Base-by-base conservation (phyloP, 495 filamentous ascomycete genomes). In the Hyphodiscus hymeniophilus region DNA sequence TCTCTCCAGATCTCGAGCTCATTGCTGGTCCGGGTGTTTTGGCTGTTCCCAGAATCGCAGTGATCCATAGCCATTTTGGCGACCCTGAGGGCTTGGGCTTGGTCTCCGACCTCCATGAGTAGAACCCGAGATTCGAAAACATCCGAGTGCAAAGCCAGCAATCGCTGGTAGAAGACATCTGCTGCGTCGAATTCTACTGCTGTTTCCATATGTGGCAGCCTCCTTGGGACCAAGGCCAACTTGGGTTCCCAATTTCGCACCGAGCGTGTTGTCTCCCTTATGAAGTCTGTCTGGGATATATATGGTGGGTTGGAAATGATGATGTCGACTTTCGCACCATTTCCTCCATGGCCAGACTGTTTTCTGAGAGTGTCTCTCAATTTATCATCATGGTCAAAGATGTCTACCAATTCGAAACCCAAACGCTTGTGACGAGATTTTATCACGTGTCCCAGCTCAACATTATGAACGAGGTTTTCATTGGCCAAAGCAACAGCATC, bases 271-370 rank as follows among this genome's bases (percentile, higher is more conserved):
- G 84, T 89, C 2, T 68, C 72, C 10, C 60, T 66, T 2, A 56
- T 51, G 54, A 84, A 94, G 1, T 70, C 67, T 0, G 42, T 15
- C 0, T 61, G 59, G 10, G 89, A 91, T 39, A 98, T 84, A 63
- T 98, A 97, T 0, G 92, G 92, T 10, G 92, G 92, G 63, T 98
- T 98, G 3, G 84, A 79, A 26, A 89, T 77, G 0, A 98, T 60
- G n/a, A 98, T 59, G 52, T 94, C 85, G 47, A 74, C 79, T 20
- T 41, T 13, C 36, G 36, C 20, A 55, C 42, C 4, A 32, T 38
- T 3, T 36, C 22, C 7, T 26, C 42, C 10, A 4, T 63, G 15
- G 18, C 7, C 22, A 7, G 41, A 20, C 11, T 12, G n/a, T 6
- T 2, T 26, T 32, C 10, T 17, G 15, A 26, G 22, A 40, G 5